Evolutionary conservation across 2,329 filamentous ascomycete species (phyloP), one percentile per base, ranked within the genome.

Genomic region (Byssoonygena ceratinophila): DNA sequence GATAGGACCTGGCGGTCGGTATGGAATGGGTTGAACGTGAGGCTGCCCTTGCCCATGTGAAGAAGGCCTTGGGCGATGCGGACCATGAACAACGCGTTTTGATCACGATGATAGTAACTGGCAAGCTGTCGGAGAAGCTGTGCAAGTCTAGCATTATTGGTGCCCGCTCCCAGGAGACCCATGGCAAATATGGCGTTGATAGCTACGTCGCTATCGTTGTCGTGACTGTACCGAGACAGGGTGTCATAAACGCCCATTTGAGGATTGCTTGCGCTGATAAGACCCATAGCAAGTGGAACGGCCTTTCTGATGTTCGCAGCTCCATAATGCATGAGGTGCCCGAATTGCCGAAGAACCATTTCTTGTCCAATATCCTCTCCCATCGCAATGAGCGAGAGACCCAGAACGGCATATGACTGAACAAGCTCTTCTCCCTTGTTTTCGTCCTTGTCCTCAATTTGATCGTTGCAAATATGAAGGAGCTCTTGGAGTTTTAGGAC

Each of bases 191-290:
- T 98, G 63, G 92, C 89, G 66, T 97, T 98, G 70, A 98, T 86
- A 36, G 92, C 92, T 44, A 98, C 92, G 64, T 98, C 92, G 57
- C 91, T 94, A 72, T 98, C 92, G 60, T 92, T 98, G 74, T 98
- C 92, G 78, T 98, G 92, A 58, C 86, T 94, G 78, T 98, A 98
- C 65, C 92, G 80, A 48, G 92, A 98, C 9, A 98, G 76, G 0
- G 92, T 98, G 69, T 98, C 92, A 74, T 98, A 98, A 45, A 98
- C 87, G 77, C 97, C 98, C 91, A 98, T 98, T 69, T 98, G 94
- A 9, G 92, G 92, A 74, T 98, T 98, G 73, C 89, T 96, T 11
- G 94, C 88, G 71, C 87, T 95, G 65, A 98, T 84, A 51, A 98
- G 79, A 63, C 90, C 94, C 88, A 98, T 94, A 23, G 92, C 92